These are phyloP conservation scores for Pseudopyrenochaeta lycopersici DNA, from an alignment of 2,329 filamentous ascomycete genomes.

Conservation along the genomic window DNA sequence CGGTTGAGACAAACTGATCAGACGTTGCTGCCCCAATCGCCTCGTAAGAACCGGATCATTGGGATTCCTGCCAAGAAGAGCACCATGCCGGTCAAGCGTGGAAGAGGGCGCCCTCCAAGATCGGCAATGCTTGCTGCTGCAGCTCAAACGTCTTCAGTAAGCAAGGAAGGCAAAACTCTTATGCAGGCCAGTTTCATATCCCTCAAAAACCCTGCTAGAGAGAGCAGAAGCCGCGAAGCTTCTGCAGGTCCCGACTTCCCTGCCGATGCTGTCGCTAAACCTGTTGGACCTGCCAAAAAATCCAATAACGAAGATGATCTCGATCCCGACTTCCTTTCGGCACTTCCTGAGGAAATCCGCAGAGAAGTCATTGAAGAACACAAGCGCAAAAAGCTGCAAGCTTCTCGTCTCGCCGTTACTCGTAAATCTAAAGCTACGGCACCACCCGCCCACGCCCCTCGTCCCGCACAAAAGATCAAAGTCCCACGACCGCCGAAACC, in stretches of 20 bases:
- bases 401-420: slow-evolving; percentile 40
- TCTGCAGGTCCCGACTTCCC: slow-evolving; percentile 24
- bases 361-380: slow-evolving; percentile 80
- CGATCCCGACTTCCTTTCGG: slow-evolving; percentile 75
- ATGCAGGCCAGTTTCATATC: slow-evolving; percentile 78
- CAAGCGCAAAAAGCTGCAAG: slow-evolving; percentile 44
- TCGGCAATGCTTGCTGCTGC: slow-evolving; percentile 55
- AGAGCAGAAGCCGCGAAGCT: slow-evolving; percentile 16
- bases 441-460: slow-evolving; percentile 26
- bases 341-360: slow-evolving; percentile 75
- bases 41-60: slow-evolving; percentile 63
- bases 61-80: slow-evolving; percentile 61
- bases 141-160: slow-evolving; percentile 57
- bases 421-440: slow-evolving; percentile 26
- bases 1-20: slow-evolving; percentile 47
- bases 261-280: slow-evolving; percentile 37
- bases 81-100: slow-evolving; percentile 71
- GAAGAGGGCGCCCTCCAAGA: slow-evolving; percentile 60
- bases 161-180: slow-evolving; percentile 53
- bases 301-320: slow-evolving; percentile 24
- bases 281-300: slow-evolving; percentile 23
- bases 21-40: slow-evolving; percentile 49
- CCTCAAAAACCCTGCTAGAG: slow-evolving; percentile 37
- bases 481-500: slow-evolving; percentile 63
- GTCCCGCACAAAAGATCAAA: slow-evolving; percentile 39